Conservation (phyloP, 176 grass and related monocot species). For the Leersia perrieri region DNA sequence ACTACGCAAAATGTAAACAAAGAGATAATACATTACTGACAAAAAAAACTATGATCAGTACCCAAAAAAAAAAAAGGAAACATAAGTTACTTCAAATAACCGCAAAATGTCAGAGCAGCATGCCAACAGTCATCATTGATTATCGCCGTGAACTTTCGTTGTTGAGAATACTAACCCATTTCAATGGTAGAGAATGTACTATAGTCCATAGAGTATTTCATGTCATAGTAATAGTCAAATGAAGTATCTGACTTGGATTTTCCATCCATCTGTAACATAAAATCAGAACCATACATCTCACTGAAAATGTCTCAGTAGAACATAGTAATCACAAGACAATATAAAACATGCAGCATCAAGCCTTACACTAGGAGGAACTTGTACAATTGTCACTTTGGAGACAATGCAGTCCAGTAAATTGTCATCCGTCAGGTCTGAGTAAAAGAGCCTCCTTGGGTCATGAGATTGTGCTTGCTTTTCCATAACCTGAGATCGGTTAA, state of each 20-base stretch:
- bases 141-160: not conserved
- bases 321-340: slow-evolving; percentile 32
- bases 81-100: slow-evolving; percentile 18
- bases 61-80: not conserved
- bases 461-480: slow-evolving; percentile 60
- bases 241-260: slow-evolving; percentile 52
- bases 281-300: slow-evolving; percentile 27
- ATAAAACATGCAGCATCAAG: slow-evolving; percentile 28
- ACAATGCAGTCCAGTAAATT: slow-evolving; percentile 86
- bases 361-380: slow-evolving; percentile 65
- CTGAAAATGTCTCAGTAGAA: slow-evolving; percentile 31
- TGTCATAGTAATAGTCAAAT: slow-evolving; percentile 81
- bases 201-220: slow-evolving; percentile 88
- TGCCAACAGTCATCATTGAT: slow-evolving; percentile 9
- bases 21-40: not conserved
- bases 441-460: slow-evolving; percentile 83
- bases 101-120: slow-evolving; percentile 5
- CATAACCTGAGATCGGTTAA: slow-evolving; percentile 65
- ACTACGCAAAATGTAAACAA: slow-evolving; percentile 14
- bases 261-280: slow-evolving; percentile 45
- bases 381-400: slow-evolving; percentile 70
- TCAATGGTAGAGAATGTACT: slow-evolving; percentile 68
- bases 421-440: slow-evolving; percentile 83
- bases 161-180: slow-evolving; percentile 45
- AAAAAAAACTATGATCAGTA: slow-evolving; percentile 23